Conservation (phyloP, 257 asterid species). For the Nicotiana benthamiana region DNA sequence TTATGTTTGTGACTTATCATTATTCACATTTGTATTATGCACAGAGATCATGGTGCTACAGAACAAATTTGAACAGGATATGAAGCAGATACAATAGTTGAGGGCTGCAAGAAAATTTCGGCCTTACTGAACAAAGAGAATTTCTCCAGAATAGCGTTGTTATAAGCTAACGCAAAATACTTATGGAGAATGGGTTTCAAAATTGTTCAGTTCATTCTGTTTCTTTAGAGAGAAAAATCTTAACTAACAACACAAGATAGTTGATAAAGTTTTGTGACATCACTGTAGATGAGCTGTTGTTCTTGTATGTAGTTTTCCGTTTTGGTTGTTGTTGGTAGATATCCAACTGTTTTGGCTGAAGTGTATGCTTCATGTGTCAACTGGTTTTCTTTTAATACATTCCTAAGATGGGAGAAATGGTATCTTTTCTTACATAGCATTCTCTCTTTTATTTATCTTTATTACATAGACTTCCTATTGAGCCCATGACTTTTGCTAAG, state of each 20-base stretch:
- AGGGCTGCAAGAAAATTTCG: conserved; percentile 84
- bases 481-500: not conserved
- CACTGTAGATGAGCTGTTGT: not conserved
- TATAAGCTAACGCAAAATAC: not conserved
- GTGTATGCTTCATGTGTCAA: not conserved
- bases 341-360: not conserved
- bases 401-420: not conserved
- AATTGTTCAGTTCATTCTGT: not conserved
- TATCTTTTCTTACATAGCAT: not conserved
- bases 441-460: not conserved
- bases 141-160: not conserved
- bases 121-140: conserved; percentile 38
- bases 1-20: not conserved
- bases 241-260: not conserved
- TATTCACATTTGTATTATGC: not conserved
- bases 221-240: not conserved
- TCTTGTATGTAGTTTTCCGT: not conserved
- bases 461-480: not conserved
- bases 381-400: not conserved
- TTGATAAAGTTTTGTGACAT: not conserved
- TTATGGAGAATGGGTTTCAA: not conserved
- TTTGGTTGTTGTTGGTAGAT: not conserved
- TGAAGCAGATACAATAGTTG: conserved; percentile 79
- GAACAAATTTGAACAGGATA: conserved; percentile 91
- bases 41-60: conserved; percentile 86